Evolutionary conservation across 1,284 basidiomycete species (phyloP).

Genomic region (Ganoderma lingzhi): DNA sequence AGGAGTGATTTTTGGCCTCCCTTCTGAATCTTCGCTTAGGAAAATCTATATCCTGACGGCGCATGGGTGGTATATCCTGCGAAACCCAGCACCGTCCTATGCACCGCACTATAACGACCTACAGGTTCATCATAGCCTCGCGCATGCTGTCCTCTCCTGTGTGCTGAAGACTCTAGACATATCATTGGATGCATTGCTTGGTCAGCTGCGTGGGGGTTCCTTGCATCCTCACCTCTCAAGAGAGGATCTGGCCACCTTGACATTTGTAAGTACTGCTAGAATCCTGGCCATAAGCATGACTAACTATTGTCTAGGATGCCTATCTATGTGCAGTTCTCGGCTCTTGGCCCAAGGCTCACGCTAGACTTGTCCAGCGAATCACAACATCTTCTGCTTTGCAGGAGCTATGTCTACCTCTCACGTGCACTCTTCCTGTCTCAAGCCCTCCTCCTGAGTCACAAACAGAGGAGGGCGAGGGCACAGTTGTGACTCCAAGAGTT

Average conservation of each 20-base stretch:
- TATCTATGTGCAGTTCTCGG: constrained; percentile 22
- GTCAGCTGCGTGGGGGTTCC: not conserved
- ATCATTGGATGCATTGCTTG: constrained; percentile 47
- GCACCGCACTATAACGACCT: constrained; percentile 50
- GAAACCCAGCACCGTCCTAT: constrained; percentile 54
- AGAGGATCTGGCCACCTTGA: constrained; percentile 17
- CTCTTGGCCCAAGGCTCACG: constrained; percentile 9
- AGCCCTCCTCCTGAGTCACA: not conserved
- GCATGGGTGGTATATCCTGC: constrained; percentile 71
- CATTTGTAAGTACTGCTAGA: constrained; percentile 46
- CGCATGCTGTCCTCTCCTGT: constrained; percentile 51
- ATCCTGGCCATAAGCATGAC: not conserved
- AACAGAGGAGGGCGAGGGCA: constrained; percentile 25
- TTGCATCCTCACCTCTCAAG: not conserved
- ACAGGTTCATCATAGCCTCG: constrained; percentile 56
- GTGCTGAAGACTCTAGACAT: constrained; percentile 44
- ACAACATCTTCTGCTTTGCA: not conserved
- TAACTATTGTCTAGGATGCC: constrained; percentile 14
- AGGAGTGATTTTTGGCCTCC: not conserved
- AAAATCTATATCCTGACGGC: constrained; percentile 52
- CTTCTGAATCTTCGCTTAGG: constrained; percentile 28
- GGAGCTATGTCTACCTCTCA: not conserved
- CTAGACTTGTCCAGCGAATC: constrained; percentile 17
- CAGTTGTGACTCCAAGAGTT: constrained; percentile 61
- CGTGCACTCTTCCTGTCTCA: not conserved